Evolutionary conservation across 805 yeast species (phyloP), one percentile per base, ranked within the genome.

Genomic region (Saturnispora silvae): DNA sequence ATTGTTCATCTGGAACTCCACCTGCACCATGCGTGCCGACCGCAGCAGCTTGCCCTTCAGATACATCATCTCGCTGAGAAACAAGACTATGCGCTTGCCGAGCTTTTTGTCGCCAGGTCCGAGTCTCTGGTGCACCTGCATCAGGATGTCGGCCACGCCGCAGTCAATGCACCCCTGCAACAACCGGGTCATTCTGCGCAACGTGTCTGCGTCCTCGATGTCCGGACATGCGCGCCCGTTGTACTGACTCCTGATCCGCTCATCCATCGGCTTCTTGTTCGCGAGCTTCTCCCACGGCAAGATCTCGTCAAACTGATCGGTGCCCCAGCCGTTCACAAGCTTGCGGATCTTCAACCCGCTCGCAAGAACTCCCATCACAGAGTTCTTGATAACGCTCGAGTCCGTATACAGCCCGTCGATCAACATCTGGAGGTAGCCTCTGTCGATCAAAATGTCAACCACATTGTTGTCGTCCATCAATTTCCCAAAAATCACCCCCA

Each of bases 151-250:
- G 1, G 72, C 57, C 0, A 87, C 57, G 3, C 70, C 74, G 46
- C 80, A 67, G 16, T 67, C 60, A 25, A 81, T 52, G n/a, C 84
- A 60, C 0, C 75, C 59, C 4, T 66, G 57, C 1, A 80, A 54
- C 3, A 86, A 41, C 3, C 82, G 52, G 0, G 94, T 79, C 3
- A 76, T 65, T 48, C 72, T 78, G 45, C 87, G 95, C 28, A 75
- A 74, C 1, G 71, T 48, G 20, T 73, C 52, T 18, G 62, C 51
- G 14, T 61, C 52, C 40, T 71, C 74, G 18, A 59, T 59, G 22
- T 65, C 67, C 3, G 63, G 60, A 7, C 40, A 30, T 41, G 53
- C 45, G 34, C 56, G 37, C 13, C 50, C 38, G 19, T 29, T 38
- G 25, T 33, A 32, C 30, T 45, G 44, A 5, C 33, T 16, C 10